Percentiles rank a stretch among this genome's conserved stretches.
phyloP scores from a whole-genome alignment of 805 yeast species.

The Zygoascus tannicola region DNA sequence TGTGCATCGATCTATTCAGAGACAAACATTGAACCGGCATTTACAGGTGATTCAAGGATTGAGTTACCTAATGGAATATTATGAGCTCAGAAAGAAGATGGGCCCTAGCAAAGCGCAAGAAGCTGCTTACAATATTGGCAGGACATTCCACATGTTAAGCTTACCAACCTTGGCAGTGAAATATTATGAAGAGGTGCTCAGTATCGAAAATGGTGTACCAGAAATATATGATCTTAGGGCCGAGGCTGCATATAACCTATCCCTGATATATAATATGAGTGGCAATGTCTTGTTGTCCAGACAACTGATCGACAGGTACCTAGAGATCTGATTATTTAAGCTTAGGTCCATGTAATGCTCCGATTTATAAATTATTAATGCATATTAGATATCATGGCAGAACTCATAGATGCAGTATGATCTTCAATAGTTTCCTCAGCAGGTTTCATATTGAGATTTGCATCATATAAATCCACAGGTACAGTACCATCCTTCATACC shows the following conservation, averaged over 20 bases:
- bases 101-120: conserved; percentile 55
- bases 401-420: background rate
- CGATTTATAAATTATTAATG: background rate
- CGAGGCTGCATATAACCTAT: conserved; percentile 82
- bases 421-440: conserved; percentile 30
- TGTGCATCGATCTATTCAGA: conserved; percentile 84
- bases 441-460: conserved; percentile 26
- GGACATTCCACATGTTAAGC: conserved; percentile 78
- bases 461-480: conserved; percentile 29
- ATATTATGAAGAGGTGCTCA: conserved; percentile 63
- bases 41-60: conserved; percentile 82
- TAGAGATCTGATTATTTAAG: conserved; percentile 36
- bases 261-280: conserved; percentile 61
- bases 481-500: conserved; percentile 19
- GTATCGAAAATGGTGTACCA: conserved; percentile 28
- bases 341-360: background rate
- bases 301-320: conserved; percentile 52
- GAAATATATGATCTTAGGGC: conserved; percentile 50
- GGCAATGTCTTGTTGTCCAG: conserved; percentile 64
- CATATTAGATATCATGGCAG: background rate
- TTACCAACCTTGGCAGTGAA: conserved; percentile 60
- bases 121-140: conserved; percentile 70
- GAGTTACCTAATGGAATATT: conserved; percentile 66
- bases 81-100: conserved; percentile 35
- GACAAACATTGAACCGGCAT: conserved; percentile 79